phyloP scores from a whole-genome alignment of 768 basidiomycete species.

The Macrolepiota dolichaula region DNA sequence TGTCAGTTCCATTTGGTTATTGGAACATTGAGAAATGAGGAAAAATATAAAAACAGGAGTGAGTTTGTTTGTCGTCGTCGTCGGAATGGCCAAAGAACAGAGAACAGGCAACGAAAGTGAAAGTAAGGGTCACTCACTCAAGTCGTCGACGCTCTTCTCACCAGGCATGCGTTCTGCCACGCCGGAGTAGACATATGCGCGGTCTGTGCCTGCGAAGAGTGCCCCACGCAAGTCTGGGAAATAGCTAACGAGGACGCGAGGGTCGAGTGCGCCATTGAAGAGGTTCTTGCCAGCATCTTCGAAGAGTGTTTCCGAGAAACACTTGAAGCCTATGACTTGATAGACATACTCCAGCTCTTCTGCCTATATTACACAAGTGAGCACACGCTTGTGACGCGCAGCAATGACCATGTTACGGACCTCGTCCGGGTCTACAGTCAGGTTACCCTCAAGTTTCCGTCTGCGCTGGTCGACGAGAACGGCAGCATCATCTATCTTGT shows the following conservation, averaged over 20 bases:
- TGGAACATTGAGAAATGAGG: conserved; percentile 16
- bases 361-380: conserved; percentile 28
- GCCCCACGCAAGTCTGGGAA: conserved; percentile 73
- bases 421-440: conserved; percentile 54
- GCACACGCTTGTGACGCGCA: neutral
- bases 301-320: conserved; percentile 76
- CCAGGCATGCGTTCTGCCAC: conserved; percentile 67
- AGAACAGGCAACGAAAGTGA: conserved; percentile 20
- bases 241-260: conserved; percentile 76
- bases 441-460: conserved; percentile 50
- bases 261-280: conserved; percentile 79
- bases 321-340: conserved; percentile 78
- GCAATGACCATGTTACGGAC: conserved; percentile 24
- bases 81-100: conserved; percentile 12
- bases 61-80: conserved; percentile 23
- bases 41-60: conserved; percentile 24
- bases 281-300: conserved; percentile 79
- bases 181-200: conserved; percentile 71
- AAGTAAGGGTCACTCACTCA: conserved; percentile 62
- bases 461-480: conserved; percentile 59
- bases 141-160: conserved; percentile 72
- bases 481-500: conserved; percentile 62
- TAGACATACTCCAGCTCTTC: conserved; percentile 78
- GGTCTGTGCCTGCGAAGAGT: conserved; percentile 52
- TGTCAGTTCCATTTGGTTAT: conserved; percentile 57